A percentile compares a stretch with the other conserved stretches of the same genome.
These are phyloP conservation scores for Fagus sylvatica DNA, from an alignment of 306 rosid genomes.

Conservation along the genomic window DNA sequence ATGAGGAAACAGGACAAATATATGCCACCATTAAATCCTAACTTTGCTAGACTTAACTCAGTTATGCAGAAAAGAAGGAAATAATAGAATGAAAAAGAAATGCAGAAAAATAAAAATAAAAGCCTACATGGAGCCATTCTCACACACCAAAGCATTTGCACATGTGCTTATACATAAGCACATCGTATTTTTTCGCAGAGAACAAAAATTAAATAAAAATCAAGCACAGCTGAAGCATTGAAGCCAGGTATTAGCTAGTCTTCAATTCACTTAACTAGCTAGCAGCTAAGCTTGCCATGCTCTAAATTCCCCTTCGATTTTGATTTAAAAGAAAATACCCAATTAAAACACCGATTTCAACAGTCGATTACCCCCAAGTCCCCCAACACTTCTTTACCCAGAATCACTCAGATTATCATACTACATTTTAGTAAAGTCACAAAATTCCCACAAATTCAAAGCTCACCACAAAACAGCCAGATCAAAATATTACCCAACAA, in stretches of 20 bases:
- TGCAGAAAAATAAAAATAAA: too few relatives aligned
- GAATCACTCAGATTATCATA: background rate
- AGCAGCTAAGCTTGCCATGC: conserved; percentile 1
- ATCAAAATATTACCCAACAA: conserved; percentile 1
- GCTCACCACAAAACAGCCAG: conserved; percentile 11
- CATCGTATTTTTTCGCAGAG: too few relatives aligned
- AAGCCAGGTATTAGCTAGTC: background rate
- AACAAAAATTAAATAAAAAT: too few relatives aligned
- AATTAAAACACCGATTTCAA: background rate
- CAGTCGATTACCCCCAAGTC: background rate
- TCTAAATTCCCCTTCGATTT: conserved; percentile 9
- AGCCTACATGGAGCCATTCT: too few relatives aligned
- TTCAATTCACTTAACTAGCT: background rate
- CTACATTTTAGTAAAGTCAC: background rate
- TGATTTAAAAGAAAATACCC: background rate
- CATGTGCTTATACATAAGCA: too few relatives aligned
- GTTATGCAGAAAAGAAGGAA: background rate
- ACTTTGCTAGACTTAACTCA: conserved; percentile 14
- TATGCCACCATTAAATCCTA: conserved; percentile 32
- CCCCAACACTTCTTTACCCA: conserved; percentile 11
- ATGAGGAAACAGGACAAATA: conserved; percentile 27
- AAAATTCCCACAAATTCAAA: conserved; percentile 3
- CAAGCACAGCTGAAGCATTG: too few relatives aligned
- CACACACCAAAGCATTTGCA: too few relatives aligned
- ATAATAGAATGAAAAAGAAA: too few relatives aligned